These are phyloP conservation scores for Diaporthe amygdali DNA, from an alignment of 2,329 filamentous ascomycete species.

Conservation along the genomic window DNA sequence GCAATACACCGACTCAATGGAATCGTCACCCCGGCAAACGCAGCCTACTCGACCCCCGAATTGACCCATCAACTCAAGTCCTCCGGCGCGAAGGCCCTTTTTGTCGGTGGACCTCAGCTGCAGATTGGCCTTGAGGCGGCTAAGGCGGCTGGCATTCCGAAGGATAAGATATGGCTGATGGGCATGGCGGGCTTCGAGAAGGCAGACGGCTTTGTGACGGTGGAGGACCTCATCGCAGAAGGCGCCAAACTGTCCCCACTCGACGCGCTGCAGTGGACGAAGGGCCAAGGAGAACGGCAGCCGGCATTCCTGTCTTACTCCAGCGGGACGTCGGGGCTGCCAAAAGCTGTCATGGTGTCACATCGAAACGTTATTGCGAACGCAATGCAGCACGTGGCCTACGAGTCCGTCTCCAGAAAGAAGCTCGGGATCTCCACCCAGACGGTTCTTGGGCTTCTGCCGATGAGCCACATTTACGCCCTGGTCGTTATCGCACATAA, in stretches of 20 bases:
- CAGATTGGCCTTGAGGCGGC: constrained; percentile 69
- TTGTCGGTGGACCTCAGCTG: constrained; percentile 73
- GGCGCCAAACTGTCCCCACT: constrained; percentile 61
- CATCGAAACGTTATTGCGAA: constrained; percentile 82
- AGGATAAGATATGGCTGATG: constrained; percentile 70
- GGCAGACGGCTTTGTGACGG: constrained; percentile 62
- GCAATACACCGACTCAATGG: constrained; percentile 78
- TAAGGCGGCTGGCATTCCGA: constrained; percentile 65
- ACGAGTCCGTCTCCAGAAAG: constrained; percentile 44
- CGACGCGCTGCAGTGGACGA: constrained; percentile 62
- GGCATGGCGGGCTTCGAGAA: constrained; percentile 65
- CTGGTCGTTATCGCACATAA: constrained; percentile 73
- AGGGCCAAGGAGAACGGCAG: constrained; percentile 70
- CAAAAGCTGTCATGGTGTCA: constrained; percentile 87
- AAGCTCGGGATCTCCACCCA: constrained; percentile 44
- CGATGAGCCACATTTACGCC: constrained; percentile 82
- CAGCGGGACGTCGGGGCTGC: constrained; percentile 79
- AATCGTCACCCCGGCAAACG: constrained; percentile 76
- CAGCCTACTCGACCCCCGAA: constrained; percentile 73
- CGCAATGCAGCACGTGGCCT: constrained; percentile 64
- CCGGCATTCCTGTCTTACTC: constrained; percentile 82
- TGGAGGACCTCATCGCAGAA: constrained; percentile 68
- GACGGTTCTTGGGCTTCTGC: constrained; percentile 70
- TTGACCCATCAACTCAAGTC: constrained; percentile 75
- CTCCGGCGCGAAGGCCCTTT: constrained; percentile 71